Evolutionary conservation across 2,329 filamentous ascomycete species (phyloP).

Genomic region (Curvularia eragrostidis): DNA sequence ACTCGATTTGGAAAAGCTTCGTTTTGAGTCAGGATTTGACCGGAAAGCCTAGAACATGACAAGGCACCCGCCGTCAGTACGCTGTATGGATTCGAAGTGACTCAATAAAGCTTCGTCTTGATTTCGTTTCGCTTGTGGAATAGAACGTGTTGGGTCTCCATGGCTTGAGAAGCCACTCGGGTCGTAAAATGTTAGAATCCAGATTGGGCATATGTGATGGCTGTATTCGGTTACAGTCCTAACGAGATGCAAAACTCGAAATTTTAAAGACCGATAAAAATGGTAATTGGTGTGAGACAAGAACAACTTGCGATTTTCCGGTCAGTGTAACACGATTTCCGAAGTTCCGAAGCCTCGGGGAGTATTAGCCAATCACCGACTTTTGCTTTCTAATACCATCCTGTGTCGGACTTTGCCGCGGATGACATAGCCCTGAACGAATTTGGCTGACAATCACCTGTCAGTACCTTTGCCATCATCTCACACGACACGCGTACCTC

Average conservation of each 20-base stretch:
- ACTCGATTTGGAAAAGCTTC: background rate
- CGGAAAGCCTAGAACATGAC: background rate
- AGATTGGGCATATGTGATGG: background rate
- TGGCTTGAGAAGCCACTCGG: background rate
- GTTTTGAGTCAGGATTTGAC: background rate
- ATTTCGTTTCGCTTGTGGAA: background rate
- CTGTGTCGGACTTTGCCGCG: constrained; percentile 24
- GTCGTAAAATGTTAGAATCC: background rate
- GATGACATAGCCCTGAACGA: constrained; percentile 37
- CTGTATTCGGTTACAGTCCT: no score
- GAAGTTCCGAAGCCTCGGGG: constrained; percentile 17
- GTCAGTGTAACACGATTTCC: constrained; percentile 1
- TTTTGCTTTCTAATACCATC: constrained; percentile 27
- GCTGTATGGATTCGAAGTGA: background rate
- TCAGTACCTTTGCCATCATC: constrained; percentile 17
- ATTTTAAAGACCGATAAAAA: background rate
- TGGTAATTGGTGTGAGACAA: background rate
- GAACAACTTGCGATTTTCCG: background rate
- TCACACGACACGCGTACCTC: constrained; percentile 11
- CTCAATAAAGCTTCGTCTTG: background rate
- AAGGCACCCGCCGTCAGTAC: no score
- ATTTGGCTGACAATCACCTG: constrained; percentile 29
- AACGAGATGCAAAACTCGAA: no score
- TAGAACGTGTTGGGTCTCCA: background rate
- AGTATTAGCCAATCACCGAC: constrained; percentile 21